Conservation (phyloP, 2,329 filamentous ascomycete genomes). For the Colletotrichum sp. region DNA sequence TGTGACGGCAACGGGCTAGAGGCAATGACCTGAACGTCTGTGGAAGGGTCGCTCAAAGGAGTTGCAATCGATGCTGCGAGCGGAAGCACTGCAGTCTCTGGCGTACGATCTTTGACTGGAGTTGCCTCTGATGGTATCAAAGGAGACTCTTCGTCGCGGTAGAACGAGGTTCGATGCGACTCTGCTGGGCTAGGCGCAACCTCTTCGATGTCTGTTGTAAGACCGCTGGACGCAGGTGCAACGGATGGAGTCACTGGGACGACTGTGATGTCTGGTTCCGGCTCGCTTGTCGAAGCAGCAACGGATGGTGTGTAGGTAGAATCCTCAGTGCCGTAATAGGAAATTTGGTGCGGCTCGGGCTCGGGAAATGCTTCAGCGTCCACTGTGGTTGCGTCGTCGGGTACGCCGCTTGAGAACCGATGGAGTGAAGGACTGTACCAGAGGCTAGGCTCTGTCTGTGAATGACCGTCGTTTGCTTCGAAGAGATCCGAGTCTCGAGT, state of each 20-base stretch:
- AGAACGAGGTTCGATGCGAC: background rate
- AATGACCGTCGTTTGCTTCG: background rate
- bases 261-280: background rate
- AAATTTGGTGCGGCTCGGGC: background rate
- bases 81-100: too few relatives aligned
- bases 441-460: background rate
- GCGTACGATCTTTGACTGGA: too few relatives aligned
- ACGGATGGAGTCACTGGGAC: background rate
- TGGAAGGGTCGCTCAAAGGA: background rate
- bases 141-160: background rate
- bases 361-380: background rate
- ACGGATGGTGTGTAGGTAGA: background rate
- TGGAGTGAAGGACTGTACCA: background rate
- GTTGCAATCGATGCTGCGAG: background rate
- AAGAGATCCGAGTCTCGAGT: background rate
- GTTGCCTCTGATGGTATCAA: background rate
- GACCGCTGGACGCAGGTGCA: background rate
- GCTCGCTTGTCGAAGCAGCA: background rate
- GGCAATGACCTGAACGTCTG: background rate
- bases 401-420: background rate
- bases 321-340: background rate
- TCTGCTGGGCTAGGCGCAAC: background rate
- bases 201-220: background rate
- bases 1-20: background rate
- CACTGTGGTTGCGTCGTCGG: background rate